Evolutionary conservation across 225 moss, liverwort and hornwort genomes (phyloP).

Genomic region (Antitrichia curtipendula): DNA sequence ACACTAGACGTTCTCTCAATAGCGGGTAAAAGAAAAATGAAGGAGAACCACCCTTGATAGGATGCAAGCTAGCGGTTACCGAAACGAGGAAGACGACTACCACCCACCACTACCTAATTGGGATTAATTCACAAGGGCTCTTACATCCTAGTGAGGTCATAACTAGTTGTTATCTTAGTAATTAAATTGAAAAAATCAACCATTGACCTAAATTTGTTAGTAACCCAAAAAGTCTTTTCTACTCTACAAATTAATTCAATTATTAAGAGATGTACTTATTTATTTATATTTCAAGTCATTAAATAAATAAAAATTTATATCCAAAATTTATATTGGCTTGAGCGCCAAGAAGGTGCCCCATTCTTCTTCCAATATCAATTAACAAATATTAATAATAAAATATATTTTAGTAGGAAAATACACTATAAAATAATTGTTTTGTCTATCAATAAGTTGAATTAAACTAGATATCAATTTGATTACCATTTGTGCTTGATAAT

Average conservation of each 20-base stretch:
- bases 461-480: background rate
- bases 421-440: background rate
- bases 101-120: too few species aligned
- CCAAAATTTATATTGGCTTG: background rate
- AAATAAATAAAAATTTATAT: too few species aligned
- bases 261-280: background rate
- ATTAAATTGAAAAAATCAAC: background rate
- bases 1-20: too few species aligned
- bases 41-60: too few species aligned
- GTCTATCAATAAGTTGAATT: background rate
- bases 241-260: background rate
- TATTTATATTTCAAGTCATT: background rate
- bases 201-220: background rate
- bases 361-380: background rate
- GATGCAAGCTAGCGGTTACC: too few species aligned
- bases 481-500: background rate
- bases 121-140: too few species aligned
- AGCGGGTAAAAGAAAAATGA: too few species aligned
- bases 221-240: background rate
- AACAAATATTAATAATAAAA: background rate
- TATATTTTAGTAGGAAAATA: background rate
- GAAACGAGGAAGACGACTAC: too few species aligned
- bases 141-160: background rate
- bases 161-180: background rate
- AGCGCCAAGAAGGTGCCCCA: background rate